Conservation (phyloP, 768 basidiomycete species). For the Kwoniella sp. region DNA sequence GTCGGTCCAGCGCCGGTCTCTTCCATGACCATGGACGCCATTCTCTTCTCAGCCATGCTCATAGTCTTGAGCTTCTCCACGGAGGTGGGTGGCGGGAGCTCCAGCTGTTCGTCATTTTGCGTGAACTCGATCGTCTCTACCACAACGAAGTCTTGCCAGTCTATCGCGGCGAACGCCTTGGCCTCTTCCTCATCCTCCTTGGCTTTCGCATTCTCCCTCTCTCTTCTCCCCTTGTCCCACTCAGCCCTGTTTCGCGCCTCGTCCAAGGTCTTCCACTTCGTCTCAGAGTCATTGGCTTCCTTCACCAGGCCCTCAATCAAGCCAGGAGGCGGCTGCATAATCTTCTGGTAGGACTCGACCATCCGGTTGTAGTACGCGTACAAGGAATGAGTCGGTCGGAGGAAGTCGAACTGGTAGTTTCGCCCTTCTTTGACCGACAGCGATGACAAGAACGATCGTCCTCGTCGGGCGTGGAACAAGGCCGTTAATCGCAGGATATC, state of each 20-base stretch:
- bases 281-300: conserved; percentile 65
- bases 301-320: conserved; percentile 69
- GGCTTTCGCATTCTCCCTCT: conserved; percentile 79
- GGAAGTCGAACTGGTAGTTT: conserved; percentile 97
- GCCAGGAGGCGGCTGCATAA: conserved; percentile 80
- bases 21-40: conserved; percentile 98
- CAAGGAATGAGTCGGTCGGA: conserved; percentile 91
- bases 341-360: conserved; percentile 92
- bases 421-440: conserved; percentile 86
- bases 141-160: conserved; percentile 99
- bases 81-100: conserved; percentile 95
- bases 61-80: conserved; percentile 92
- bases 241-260: conserved; percentile 75
- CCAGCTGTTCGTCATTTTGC: conserved; percentile 73
- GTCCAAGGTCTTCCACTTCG: conserved; percentile 77
- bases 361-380: conserved; percentile 96
- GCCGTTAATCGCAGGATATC: conserved; percentile 97
- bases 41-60: conserved; percentile 94
- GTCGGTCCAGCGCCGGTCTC: conserved; percentile 85
- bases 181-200: conserved; percentile 92
- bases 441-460: conserved; percentile 78
- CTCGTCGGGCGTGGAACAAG: conserved; percentile 89
- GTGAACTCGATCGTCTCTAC: conserved; percentile 89
- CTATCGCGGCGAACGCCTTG: conserved; percentile 94
- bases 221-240: conserved; percentile 82